These are phyloP conservation scores for Jaenimonas drosophilae DNA, from an alignment of 208 protist species.

Conservation along the genomic window DNA sequence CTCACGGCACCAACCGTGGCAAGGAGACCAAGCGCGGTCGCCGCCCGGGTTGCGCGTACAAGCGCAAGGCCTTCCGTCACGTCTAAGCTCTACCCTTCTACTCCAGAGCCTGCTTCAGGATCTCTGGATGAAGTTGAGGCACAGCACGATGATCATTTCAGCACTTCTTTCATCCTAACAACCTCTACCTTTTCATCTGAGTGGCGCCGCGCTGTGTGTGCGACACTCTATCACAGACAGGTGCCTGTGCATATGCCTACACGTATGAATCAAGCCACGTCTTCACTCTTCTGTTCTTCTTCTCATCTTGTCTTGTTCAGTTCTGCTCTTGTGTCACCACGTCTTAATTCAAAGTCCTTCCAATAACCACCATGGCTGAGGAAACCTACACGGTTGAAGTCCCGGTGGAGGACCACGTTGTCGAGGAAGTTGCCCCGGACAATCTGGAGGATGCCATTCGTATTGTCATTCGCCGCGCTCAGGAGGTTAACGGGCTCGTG, in stretches of 20 bases:
- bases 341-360: constrained; percentile 7
- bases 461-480: constrained; percentile 81
- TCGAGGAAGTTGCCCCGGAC: constrained; percentile 58
- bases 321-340: too few relatives aligned
- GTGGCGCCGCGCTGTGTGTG: not conserved
- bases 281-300: constrained; percentile 6
- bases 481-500: constrained; percentile 83
- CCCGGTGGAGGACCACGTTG: constrained; percentile 13
- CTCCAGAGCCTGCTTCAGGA: not conserved
- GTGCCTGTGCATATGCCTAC: not conserved
- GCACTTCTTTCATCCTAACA: too few relatives aligned
- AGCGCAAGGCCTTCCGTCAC: constrained; percentile 79
- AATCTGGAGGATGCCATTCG: constrained; percentile 76
- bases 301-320: not conserved
- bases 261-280: constrained; percentile 5
- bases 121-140: not conserved
- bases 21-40: constrained; percentile 93
- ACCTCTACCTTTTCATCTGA: not conserved
- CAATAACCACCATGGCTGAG: constrained; percentile 62
- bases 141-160: not conserved
- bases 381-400: constrained; percentile 40
- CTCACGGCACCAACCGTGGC: constrained; percentile 66
- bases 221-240: not conserved
- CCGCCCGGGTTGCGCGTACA: constrained; percentile 81
- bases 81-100: constrained; percentile 19